These are phyloP conservation scores for Lentinula novae-zelandiae DNA, from an alignment of 1,284 basidiomycete species.

Conservation along the genomic window DNA sequence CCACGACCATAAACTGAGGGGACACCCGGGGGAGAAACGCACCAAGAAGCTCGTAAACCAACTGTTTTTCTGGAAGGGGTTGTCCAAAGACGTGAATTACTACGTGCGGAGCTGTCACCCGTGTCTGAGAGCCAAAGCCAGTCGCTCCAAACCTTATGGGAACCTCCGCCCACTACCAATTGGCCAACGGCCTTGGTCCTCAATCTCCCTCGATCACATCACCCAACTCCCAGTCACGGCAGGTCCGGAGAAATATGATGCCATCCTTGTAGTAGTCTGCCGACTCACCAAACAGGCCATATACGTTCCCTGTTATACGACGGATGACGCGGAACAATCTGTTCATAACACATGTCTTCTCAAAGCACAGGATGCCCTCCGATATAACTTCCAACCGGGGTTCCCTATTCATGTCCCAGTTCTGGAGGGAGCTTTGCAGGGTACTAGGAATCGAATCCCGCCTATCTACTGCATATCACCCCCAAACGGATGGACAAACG, in stretches of 20 bases:
- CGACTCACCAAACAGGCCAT: conserved; percentile 26
- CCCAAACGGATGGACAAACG: conserved; percentile 38
- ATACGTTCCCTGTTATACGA: conserved; percentile 22
- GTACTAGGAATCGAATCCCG: conserved; percentile 18
- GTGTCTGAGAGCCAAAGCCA: conserved; percentile 16
- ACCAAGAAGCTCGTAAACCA: too few species aligned
- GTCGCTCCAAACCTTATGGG: conserved; percentile 21
- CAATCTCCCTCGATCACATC: conserved; percentile 37
- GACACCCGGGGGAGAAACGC: too few species aligned
- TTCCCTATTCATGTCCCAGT: background rate
- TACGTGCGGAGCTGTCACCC: too few species aligned
- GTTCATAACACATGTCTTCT: background rate
- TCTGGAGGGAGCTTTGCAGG: background rate
- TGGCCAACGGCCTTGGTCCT: conserved; percentile 28
- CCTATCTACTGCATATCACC: conserved; percentile 29
- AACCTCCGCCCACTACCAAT: conserved; percentile 22
- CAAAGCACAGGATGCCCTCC: background rate
- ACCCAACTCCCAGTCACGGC: conserved; percentile 28
- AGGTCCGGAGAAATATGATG: conserved; percentile 19
- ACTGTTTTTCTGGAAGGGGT: too few species aligned
- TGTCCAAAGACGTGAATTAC: too few species aligned
- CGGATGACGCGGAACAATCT: conserved; percentile 19
- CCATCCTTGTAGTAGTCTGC: conserved; percentile 34
- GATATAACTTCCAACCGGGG: background rate
- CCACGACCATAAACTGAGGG: too few species aligned